Evolutionary conservation across 108 stramenopile genomes (phyloP).

Genomic region (Cyclotella cryptica): DNA sequence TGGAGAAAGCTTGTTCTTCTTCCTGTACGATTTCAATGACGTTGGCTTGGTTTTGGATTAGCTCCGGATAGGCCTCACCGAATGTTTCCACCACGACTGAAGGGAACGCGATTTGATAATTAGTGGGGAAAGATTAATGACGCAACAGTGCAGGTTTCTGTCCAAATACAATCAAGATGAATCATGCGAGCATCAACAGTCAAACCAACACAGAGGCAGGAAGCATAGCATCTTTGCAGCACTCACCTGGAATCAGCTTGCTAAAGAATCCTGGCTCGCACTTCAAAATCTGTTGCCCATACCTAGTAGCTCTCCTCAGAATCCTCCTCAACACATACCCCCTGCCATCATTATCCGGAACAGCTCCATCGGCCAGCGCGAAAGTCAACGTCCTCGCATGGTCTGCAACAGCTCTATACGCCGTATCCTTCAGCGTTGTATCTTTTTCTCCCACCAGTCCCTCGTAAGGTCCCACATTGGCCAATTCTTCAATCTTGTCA

Average conservation of each 20-base stretch:
- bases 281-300: conserved; percentile 95
- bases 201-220: background rate
- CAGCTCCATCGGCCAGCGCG: conserved; percentile 97
- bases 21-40: conserved; percentile 91
- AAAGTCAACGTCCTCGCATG: conserved; percentile 95
- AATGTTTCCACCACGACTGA: conserved; percentile 90
- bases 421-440: conserved; percentile 88
- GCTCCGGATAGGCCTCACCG: conserved; percentile 95
- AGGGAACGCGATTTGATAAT: background rate
- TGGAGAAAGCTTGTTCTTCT: conserved; percentile 92
- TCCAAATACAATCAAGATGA: background rate
- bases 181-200: background rate
- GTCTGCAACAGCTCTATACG: conserved; percentile 98
- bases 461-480: conserved; percentile 75
- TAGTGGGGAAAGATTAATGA: too few species aligned
- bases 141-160: too few species aligned
- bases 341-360: conserved; percentile 95
- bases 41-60: conserved; percentile 72
- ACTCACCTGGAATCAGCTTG: conserved; percentile 77
- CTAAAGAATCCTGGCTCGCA: conserved; percentile 94
- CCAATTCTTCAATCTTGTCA: conserved; percentile 60
- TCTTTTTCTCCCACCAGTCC: conserved; percentile 92
- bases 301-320: conserved; percentile 95
- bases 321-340: conserved; percentile 97
- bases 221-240: background rate